Evolutionary conservation across 805 yeast species (phyloP).

Genomic region (Lachancea lanzarotensis): DNA sequence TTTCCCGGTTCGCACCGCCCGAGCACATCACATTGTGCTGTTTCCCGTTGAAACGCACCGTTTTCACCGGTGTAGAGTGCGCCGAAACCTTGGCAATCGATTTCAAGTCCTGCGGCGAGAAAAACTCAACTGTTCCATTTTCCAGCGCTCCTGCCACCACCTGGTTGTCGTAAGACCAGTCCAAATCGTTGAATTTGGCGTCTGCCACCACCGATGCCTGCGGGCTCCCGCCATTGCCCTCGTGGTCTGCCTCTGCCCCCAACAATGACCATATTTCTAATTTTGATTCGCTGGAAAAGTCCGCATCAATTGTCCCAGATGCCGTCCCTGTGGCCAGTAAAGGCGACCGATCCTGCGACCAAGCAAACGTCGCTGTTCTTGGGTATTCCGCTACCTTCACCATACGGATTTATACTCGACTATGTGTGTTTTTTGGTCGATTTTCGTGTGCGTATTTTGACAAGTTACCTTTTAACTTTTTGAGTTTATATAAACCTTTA

Average conservation of each 20-base stretch:
- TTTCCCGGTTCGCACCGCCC: slow-evolving; percentile 85
- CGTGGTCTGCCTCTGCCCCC: no score
- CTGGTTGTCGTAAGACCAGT: slow-evolving; percentile 66
- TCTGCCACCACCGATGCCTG: slow-evolving; percentile 42
- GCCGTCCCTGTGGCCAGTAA: slow-evolving; percentile 83
- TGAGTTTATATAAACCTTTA: no score
- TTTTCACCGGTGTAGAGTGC: slow-evolving; percentile 65
- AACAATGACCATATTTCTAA: slow-evolving; percentile 75
- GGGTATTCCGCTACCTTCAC: slow-evolving; percentile 79
- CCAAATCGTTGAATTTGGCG: slow-evolving; percentile 69
- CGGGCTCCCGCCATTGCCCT: slow-evolving; percentile 34
- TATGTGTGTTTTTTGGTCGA: neutral
- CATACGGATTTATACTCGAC: slow-evolving; percentile 34
- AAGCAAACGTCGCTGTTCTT: slow-evolving; percentile 90
- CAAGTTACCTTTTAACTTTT: neutral
- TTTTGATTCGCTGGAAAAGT: slow-evolving; percentile 71
- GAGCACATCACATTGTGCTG: slow-evolving; percentile 71
- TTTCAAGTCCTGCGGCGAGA: slow-evolving; percentile 45
- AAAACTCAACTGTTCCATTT: slow-evolving; percentile 69
- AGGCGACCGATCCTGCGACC: slow-evolving; percentile 78
- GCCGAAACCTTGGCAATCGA: slow-evolving; percentile 47
- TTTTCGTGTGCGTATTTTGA: neutral
- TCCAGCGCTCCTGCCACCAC: slow-evolving; percentile 88
- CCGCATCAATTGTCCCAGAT: slow-evolving; percentile 92
- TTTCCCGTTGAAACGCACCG: slow-evolving; percentile 70